Evolutionary conservation across 2,329 filamentous ascomycete species (phyloP).

Genomic region (Tricladium varicosporioides): DNA sequence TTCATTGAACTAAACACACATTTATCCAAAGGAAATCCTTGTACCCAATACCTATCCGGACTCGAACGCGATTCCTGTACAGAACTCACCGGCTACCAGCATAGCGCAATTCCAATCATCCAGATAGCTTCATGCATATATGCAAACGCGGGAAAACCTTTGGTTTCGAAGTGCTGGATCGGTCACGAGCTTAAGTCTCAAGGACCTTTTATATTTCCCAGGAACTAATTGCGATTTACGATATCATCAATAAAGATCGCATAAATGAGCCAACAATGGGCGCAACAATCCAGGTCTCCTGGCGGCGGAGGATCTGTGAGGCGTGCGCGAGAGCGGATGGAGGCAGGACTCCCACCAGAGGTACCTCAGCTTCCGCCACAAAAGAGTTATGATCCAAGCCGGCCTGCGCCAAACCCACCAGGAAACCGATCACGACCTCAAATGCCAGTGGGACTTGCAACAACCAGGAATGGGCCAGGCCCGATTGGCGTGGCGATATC

Average conservation of each 20-base stretch:
- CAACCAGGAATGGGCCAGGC: conserved; percentile 20
- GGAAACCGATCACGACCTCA: conserved; percentile 23
- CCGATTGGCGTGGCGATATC: conserved; percentile 42
- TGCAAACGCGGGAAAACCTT: conserved; percentile 27
- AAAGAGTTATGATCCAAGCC: conserved; percentile 18
- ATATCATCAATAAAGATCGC: conserved; percentile 6
- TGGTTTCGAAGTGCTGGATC: conserved; percentile 23
- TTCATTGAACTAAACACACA: conserved; percentile 5
- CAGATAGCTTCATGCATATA: conserved; percentile 34
- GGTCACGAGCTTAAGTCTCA: conserved; percentile 10
- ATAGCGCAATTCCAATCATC: conserved; percentile 17
- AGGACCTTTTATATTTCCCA: conserved; percentile 17
- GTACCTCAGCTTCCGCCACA: conserved; percentile 23
- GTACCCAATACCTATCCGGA: conserved; percentile 8
- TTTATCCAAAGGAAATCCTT: conserved; percentile 8
- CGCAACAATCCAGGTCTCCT: conserved; percentile 14
- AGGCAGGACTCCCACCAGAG: conserved; percentile 38
- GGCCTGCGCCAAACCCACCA: conserved; percentile 13
- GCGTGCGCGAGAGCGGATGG: conserved; percentile 53
- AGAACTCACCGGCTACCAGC: conserved; percentile 15
- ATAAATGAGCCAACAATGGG: conserved; percentile 33
- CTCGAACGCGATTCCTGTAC: conserved; percentile 3
- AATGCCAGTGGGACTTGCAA: conserved; percentile 23
- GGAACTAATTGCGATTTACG: conserved; percentile 1
- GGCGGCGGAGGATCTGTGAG: conserved; percentile 47